Percentiles rank a stretch among this genome's conserved stretches.
Conservation (phyloP, 306 rosid genomes). For the Trichosanthes cucumerina region DNA sequence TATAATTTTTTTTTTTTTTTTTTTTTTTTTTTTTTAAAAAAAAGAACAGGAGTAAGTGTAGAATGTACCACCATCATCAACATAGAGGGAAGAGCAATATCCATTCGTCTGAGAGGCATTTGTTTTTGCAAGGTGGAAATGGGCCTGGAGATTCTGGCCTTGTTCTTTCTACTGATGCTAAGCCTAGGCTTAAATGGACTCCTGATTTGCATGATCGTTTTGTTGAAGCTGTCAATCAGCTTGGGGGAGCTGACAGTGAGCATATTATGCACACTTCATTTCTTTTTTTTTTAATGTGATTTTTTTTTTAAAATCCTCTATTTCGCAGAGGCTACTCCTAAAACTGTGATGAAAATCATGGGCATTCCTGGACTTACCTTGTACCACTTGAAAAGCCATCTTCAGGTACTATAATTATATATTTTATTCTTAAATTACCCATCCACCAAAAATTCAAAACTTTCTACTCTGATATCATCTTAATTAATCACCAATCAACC, state of each 20-base stretch:
- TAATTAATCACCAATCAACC: too few species aligned
- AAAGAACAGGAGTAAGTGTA: background rate
- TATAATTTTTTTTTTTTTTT: too few species aligned
- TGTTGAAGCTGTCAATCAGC: conserved; percentile 73
- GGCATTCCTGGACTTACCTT: conserved; percentile 77
- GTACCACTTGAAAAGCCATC: conserved; percentile 85
- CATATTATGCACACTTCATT: background rate
- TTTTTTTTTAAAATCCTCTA: background rate
- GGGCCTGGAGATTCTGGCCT: conserved; percentile 67
- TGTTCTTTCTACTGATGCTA: conserved; percentile 83
- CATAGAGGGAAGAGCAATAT: conserved; percentile 42
- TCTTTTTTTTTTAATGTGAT: background rate
- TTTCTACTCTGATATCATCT: too few species aligned
- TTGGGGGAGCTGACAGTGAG: conserved; percentile 91
- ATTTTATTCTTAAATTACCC: too few species aligned
- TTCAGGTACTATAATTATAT: conserved; percentile 34
- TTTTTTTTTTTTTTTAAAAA: too few species aligned
- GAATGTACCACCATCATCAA: conserved; percentile 50
- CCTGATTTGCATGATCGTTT: conserved; percentile 77
- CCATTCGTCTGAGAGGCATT: conserved; percentile 35
- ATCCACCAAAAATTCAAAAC: too few species aligned
- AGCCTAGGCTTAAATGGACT: conserved; percentile 89
- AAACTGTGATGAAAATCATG: conserved; percentile 82
- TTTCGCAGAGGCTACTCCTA: conserved; percentile 84
- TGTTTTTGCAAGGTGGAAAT: conserved; percentile 58